Percentiles rank a stretch among this genome's conserved stretches.
phyloP scores from a whole-genome alignment of 2,329 filamentous ascomycete genomes.

The Colletotrichum somersetense region DNA sequence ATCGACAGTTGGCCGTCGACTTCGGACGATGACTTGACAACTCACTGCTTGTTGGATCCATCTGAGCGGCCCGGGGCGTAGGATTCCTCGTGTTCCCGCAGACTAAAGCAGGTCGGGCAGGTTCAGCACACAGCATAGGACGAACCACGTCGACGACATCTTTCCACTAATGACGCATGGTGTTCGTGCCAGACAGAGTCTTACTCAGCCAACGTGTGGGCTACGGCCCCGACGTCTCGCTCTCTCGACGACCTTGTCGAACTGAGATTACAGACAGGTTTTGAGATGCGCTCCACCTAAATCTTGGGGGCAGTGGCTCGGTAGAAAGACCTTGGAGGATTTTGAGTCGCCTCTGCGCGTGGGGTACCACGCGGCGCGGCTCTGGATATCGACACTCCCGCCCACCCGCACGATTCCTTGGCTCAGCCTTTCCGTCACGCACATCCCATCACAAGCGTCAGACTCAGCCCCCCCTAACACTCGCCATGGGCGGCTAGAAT shows the following conservation, averaged over 20 bases:
- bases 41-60: constrained; percentile 18
- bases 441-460: constrained; percentile 33
- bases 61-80: constrained; percentile 26
- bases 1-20: constrained; percentile 7
- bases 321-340: constrained; percentile 5
- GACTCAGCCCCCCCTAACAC: constrained; percentile 39
- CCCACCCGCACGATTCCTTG: constrained; percentile 18
- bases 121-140: constrained; percentile 28
- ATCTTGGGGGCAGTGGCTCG: constrained; percentile 31
- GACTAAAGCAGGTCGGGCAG: constrained; percentile 30
- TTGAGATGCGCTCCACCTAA: constrained; percentile 28
- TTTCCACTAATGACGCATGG: constrained; percentile 35
- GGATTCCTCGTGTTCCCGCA: constrained; percentile 27
- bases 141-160: constrained; percentile 2
- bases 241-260: neutral
- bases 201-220: constrained; percentile 21
- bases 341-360: constrained; percentile 32
- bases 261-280: constrained; percentile 18
- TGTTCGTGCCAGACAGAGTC: neutral
- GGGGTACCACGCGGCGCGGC: constrained; percentile 41
- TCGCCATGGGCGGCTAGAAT: constrained; percentile 32
- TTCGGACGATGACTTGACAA: neutral
- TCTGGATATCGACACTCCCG: constrained; percentile 42
- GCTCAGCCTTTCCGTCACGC: constrained; percentile 41
- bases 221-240: neutral